Conservation (phyloP, 2,329 filamentous ascomycete species). For the Xylaria sp. region DNA sequence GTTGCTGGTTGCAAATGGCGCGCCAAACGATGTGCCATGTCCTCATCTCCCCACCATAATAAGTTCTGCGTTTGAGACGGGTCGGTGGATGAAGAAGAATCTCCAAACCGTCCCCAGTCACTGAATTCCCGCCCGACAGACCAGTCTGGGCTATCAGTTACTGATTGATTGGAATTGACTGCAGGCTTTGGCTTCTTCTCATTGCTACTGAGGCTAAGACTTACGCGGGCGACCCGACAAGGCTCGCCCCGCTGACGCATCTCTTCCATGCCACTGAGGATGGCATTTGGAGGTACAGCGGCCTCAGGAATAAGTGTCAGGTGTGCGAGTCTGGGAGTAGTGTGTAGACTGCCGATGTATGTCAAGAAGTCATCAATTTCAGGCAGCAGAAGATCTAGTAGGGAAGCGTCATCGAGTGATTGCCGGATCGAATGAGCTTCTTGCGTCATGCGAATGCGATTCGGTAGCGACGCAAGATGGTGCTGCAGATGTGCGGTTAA, state of each 20-base stretch:
- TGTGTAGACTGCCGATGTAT: constrained; percentile 51
- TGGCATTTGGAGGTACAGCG: constrained; percentile 51
- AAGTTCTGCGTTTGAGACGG: constrained; percentile 21
- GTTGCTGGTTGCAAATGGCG: constrained; percentile 55
- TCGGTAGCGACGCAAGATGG: constrained; percentile 53
- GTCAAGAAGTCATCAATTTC: constrained; percentile 57
- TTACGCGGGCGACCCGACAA: constrained; percentile 42
- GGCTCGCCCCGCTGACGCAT: constrained; percentile 47
- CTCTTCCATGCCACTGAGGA: constrained; percentile 47
- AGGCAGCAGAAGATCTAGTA: constrained; percentile 55
- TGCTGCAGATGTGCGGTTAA: constrained; percentile 45
- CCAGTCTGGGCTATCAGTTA: constrained; percentile 32
- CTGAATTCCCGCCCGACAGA: constrained; percentile 51
- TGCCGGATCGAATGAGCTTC: constrained; percentile 51
- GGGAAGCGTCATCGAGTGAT: constrained; percentile 53
- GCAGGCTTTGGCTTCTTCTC: constrained; percentile 18
- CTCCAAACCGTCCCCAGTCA: constrained; percentile 60
- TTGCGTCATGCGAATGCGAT: constrained; percentile 53
- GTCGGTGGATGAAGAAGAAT: constrained; percentile 30
- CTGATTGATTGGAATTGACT: background rate
- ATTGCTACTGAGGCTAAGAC: constrained; percentile 23
- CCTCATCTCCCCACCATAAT: constrained; percentile 62
- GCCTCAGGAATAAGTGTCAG: constrained; percentile 59
- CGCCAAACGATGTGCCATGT: constrained; percentile 59
- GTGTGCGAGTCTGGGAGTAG: constrained; percentile 53